A percentile compares a stretch with the other conserved stretches of the same genome.
Conservation (phyloP, 768 basidiomycete genomes). For the Trametes maxima region DNA sequence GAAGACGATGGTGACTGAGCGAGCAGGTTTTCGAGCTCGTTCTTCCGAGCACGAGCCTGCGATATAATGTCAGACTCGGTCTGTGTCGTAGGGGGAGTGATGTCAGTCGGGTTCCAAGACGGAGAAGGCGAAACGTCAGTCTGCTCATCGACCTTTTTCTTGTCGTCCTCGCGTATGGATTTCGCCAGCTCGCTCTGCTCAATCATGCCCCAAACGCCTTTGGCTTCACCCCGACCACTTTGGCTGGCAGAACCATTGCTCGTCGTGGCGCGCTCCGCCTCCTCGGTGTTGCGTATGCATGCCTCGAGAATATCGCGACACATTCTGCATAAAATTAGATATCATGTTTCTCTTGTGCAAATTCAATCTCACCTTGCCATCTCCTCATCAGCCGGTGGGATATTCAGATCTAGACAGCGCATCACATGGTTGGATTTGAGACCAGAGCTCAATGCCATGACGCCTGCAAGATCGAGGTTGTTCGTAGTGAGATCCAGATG, state of each 20-base stretch:
- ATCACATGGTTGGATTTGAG: conserved; percentile 83
- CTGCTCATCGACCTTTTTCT: conserved; percentile 50
- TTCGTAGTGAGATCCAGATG: conserved; percentile 92
- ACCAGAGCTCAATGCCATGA: conserved; percentile 88
- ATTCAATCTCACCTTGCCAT: conserved; percentile 59
- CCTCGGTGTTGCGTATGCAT: conserved; percentile 93
- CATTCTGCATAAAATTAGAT: conserved; percentile 46
- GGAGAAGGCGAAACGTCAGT: conserved; percentile 23
- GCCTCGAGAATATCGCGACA: conserved; percentile 88
- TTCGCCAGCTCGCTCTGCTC: conserved; percentile 83
- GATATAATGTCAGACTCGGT: conserved; percentile 48
- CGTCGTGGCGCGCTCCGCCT: conserved; percentile 54
- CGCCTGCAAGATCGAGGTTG: conserved; percentile 82
- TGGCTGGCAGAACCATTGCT: conserved; percentile 27
- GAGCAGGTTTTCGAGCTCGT: conserved; percentile 32
- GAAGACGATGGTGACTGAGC: conserved; percentile 28
- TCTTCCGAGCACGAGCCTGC: conserved; percentile 44
- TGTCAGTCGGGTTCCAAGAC: conserved; percentile 27
- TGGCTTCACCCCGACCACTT: conserved; percentile 57
- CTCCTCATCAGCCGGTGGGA: conserved; percentile 82
- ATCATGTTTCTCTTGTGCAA: conserved; percentile 7
- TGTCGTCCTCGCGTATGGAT: conserved; percentile 61
- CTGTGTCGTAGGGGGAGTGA: conserved; percentile 25
- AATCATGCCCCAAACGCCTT: conserved; percentile 83
- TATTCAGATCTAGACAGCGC: conserved; percentile 91